These are phyloP conservation scores for Cyberlindnera suaveolens DNA, from an alignment of 805 yeast species.

Conservation along the genomic window DNA sequence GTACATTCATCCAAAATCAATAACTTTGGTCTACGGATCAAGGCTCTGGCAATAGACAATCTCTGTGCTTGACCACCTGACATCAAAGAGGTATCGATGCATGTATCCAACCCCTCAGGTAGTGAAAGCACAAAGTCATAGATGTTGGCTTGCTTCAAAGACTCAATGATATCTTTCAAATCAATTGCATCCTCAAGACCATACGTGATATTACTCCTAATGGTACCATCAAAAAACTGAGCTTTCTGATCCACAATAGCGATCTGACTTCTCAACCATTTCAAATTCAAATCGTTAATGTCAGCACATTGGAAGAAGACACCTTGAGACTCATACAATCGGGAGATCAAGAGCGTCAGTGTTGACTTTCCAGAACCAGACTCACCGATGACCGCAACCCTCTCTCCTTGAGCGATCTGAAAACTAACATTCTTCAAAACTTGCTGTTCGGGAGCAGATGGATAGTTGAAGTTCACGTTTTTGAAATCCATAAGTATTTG, in stretches of 20 bases:
- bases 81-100: constrained; percentile 44
- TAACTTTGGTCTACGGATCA: constrained; percentile 57
- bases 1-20: constrained; percentile 82
- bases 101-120: constrained; percentile 54
- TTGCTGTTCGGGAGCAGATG: constrained; percentile 23
- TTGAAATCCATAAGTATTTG: constrained; percentile 32
- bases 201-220: constrained; percentile 64
- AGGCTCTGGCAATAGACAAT: constrained; percentile 75
- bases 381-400: constrained; percentile 69
- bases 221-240: constrained; percentile 63
- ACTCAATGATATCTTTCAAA: constrained; percentile 30
- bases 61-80: constrained; percentile 94
- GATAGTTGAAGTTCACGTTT: constrained; percentile 45
- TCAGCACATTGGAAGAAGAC: constrained; percentile 43
- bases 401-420: constrained; percentile 37
- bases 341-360: constrained; percentile 46
- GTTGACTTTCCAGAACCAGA: constrained; percentile 96
- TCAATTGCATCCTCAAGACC: constrained; percentile 38
- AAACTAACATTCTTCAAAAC: constrained; percentile 41
- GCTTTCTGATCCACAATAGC: constrained; percentile 77
- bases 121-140: constrained; percentile 47
- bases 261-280: constrained; percentile 44
- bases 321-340: constrained; percentile 39
- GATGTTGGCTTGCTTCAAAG: constrained; percentile 43
- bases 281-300: constrained; percentile 38